Base-by-base conservation (phyloP, 208 protist genomes). In the Trypanosoma brucei region DNA sequence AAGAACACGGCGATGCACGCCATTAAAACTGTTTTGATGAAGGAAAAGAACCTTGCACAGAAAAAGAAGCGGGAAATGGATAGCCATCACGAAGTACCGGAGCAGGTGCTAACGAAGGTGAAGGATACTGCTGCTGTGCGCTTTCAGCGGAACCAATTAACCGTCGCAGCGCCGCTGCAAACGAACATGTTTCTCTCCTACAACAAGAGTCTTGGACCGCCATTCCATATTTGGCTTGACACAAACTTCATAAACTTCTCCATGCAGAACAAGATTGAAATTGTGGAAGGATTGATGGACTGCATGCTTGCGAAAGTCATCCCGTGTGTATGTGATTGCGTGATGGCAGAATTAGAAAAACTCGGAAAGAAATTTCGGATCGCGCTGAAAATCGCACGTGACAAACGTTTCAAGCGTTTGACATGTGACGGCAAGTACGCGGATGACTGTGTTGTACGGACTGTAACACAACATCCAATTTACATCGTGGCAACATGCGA, bases 231-330 rank as follows among this genome's bases (percentile, higher is more conserved):
- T 14, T 92, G 99, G 74, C 75, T 99, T 8, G 98, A 99, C 73
- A 99, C 98, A 2, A 99, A 99, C 92, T 99, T 99, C 75, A 99
- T 99, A 73, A 99, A 99, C 84, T 99, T 99, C 71, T 98, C 97
- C n/a, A 99, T 99, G 77, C 95, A 99, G 66, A 99, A 99, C 81
- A 99, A 99, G 75, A 93, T 99, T 31, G 98, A 99, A 65, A 97
- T 99, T 57, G 85, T 99, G 31, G 82, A 98, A 53, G 85, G 85
- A 1, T 78, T 98, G 31, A 99, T 99, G 98, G 98, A 99, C 78
- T 99, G 98, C 78, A 81, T 99, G 37, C 94, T 98, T 40, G 98
- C 98, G 33, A 99, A 99, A 76, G 98, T 94, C 34, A 95, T 98
- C 46, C 93, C 95, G 7, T 99, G 88, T 81, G 97, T 99, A 42